These are phyloP conservation scores for Hondaea fermentalgiana DNA, from an alignment of 108 stramenopile species.

Conservation along the genomic window DNA sequence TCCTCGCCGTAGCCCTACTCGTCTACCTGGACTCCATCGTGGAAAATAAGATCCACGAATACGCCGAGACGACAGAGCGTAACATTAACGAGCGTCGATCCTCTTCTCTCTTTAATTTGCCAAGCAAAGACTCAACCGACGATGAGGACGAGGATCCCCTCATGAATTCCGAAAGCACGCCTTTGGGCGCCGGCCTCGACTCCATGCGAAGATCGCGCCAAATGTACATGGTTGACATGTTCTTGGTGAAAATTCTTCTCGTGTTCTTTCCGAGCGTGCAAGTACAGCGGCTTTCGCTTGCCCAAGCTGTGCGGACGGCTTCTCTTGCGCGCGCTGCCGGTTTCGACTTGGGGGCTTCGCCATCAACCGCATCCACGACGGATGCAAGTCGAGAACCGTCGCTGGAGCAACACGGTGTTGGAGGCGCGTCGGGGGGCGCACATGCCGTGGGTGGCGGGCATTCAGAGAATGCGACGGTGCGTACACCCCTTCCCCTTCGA, in stretches of 20 bases:
- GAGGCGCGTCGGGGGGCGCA: background rate
- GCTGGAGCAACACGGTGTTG: no score
- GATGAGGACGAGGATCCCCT: background rate
- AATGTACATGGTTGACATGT: background rate
- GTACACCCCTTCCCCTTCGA: background rate
- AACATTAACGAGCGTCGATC: background rate
- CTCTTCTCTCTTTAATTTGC: no score
- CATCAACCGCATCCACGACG: no score
- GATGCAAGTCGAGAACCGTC: no score
- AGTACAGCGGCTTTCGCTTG: background rate
- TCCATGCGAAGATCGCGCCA: background rate
- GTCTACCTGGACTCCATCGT: background rate
- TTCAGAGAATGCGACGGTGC: background rate
- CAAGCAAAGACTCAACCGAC: background rate
- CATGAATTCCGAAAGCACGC: background rate
- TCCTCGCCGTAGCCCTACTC: background rate
- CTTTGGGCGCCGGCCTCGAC: background rate
- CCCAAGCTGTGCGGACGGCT: background rate
- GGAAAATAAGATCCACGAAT: background rate
- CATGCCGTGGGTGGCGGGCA: background rate
- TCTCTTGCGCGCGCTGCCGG: background rate
- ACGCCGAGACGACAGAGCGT: background rate
- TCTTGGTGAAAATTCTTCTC: background rate
- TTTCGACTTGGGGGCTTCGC: background rate
- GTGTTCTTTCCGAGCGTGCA: conserved; percentile 11